Conservation (phyloP, 768 basidiomycete genomes). For the Rhodosporidiobolus odoratus region DNA sequence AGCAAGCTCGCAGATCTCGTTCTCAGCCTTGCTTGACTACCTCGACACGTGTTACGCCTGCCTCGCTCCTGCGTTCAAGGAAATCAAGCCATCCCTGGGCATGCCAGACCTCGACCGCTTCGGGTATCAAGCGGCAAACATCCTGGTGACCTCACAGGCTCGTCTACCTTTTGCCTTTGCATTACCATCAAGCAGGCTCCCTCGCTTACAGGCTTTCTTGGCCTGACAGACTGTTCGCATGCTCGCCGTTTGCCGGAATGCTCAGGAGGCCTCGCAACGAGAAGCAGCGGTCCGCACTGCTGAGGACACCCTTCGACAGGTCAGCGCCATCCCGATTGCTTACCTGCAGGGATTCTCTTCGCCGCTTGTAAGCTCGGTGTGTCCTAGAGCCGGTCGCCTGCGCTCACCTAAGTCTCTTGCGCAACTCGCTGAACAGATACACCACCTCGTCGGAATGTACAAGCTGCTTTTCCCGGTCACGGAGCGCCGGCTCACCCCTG, state of each 20-base stretch:
- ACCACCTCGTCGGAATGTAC: slow-evolving; percentile 13
- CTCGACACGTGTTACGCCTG: not conserved
- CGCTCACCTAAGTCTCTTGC: not conserved
- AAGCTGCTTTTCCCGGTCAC: slow-evolving; percentile 6
- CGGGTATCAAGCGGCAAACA: slow-evolving; percentile 12
- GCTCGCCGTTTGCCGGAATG: not conserved
- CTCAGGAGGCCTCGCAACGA: not conserved
- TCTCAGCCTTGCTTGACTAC: not conserved
- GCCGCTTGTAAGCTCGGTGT: not conserved
- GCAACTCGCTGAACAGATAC: not conserved
- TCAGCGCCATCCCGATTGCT: not conserved
- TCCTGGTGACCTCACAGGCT: slow-evolving; percentile 5
- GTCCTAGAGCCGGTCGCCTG: not conserved
- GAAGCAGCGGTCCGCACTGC: not conserved
- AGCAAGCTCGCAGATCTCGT: not conserved
- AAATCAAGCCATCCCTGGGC: not conserved
- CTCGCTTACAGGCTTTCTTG: too few species aligned
- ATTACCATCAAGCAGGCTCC: too few species aligned
- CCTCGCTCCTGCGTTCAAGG: not conserved
- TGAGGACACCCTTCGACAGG: not conserved
- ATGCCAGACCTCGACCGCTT: not conserved
- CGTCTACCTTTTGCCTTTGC: too few species aligned
- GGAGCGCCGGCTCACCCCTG: not conserved
- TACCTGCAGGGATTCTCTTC: not conserved
- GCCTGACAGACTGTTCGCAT: not conserved